Conservation (phyloP, 2,329 filamentous ascomycete genomes). For the Colletotrichum trifolii region DNA sequence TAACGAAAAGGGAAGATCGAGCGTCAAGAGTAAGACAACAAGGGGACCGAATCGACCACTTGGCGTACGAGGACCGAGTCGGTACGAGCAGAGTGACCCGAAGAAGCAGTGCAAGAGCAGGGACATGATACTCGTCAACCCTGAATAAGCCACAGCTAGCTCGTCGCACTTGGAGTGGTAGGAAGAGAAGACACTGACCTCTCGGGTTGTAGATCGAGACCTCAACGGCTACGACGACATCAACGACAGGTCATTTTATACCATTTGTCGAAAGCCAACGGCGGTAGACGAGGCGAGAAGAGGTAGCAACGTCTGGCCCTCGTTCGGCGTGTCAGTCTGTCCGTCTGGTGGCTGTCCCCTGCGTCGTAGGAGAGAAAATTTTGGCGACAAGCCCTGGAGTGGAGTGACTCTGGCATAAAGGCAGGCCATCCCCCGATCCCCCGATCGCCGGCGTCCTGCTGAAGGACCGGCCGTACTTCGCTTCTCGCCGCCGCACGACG, state of each 20-base stretch:
- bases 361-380: conserved; percentile 21
- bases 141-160: conserved; percentile 14
- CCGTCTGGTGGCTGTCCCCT: conserved; percentile 3
- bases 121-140: neutral
- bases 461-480: conserved; percentile 15
- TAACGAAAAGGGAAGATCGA: neutral
- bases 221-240: conserved; percentile 9
- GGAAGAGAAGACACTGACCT: conserved; percentile 22
- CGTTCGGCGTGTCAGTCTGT: conserved; percentile 11
- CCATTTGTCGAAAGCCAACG: neutral
- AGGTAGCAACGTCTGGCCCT: conserved; percentile 15
- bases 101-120: neutral
- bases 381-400: conserved; percentile 35
- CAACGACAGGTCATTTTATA: conserved; percentile 29
- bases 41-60: neutral
- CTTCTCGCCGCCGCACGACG: conserved; percentile 26
- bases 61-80: neutral
- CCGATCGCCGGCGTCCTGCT: conserved; percentile 23
- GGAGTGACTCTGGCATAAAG: conserved; percentile 33
- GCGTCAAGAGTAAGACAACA: neutral
- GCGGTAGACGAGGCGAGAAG: conserved; percentile 8
- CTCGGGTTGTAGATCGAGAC: conserved; percentile 27
- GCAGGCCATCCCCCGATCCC: conserved; percentile 26
- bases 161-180: conserved; percentile 19
- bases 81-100: conserved; percentile 18